These are phyloP conservation scores for Akanthomyces lecanii DNA, from an alignment of 2,329 filamentous ascomycete genomes.

Conservation along the genomic window DNA sequence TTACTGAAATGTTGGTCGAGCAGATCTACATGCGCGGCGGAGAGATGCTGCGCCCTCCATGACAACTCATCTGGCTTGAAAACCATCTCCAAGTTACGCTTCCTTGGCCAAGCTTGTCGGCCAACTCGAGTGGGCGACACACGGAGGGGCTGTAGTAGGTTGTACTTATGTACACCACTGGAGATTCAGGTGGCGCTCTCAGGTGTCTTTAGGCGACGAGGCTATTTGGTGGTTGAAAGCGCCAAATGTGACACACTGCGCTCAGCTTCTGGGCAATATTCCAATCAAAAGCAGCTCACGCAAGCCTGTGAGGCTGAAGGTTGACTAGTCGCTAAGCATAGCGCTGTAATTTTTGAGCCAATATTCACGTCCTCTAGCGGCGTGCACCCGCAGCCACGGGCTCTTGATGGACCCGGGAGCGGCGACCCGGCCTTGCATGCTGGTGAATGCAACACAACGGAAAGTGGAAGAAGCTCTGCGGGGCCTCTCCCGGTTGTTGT, in stretches of 20 bases:
- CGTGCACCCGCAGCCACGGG: background rate
- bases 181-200: conserved; percentile 6
- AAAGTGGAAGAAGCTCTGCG: background rate
- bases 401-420: background rate
- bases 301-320: conserved; percentile 6
- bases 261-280: background rate
- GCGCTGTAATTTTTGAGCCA: background rate
- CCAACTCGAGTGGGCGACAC: background rate
- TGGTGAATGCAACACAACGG: background rate
- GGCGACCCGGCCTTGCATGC: background rate
- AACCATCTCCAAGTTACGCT: background rate
- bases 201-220: conserved; percentile 4
- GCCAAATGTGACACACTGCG: conserved; percentile 2
- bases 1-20: background rate
- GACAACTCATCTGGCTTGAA: background rate
- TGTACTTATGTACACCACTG: background rate
- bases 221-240: background rate
- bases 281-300: background rate
- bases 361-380: background rate
- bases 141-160: background rate
- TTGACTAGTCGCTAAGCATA: background rate
- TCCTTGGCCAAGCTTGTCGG: background rate
- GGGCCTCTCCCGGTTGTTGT: background rate
- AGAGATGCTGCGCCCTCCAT: background rate
- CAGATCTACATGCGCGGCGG: background rate